These are phyloP conservation scores for Camellia granthamiana DNA, from an alignment of 148 eudicot species.

Conservation along the genomic window DNA sequence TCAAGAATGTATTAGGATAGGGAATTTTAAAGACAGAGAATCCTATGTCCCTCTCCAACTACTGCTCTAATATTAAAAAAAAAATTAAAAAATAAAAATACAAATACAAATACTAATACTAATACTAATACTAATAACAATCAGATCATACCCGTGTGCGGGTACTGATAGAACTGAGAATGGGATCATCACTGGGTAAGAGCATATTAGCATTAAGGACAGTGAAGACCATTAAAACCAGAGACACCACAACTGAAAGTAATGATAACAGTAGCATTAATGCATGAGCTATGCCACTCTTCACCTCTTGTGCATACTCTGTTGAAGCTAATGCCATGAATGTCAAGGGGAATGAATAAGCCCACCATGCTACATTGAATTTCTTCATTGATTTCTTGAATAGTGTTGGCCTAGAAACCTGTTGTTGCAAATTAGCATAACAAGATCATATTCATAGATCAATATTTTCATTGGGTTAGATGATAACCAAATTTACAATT, in stretches of 20 bases:
- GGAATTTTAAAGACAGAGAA: too few relatives aligned
- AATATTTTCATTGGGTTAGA: too few relatives aligned
- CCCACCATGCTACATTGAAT: constrained; percentile 74
- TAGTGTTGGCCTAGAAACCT: constrained; percentile 59
- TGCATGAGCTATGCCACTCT: constrained; percentile 23
- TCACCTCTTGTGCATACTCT: constrained; percentile 45
- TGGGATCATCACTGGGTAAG: not conserved
- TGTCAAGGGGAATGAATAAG: constrained; percentile 62
- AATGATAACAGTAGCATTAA: constrained; percentile 47
- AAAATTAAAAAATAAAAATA: too few relatives aligned
- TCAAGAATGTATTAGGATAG: too few relatives aligned
- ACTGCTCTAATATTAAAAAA: too few relatives aligned
- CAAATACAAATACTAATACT: too few relatives aligned
- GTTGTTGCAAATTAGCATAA: not conserved
- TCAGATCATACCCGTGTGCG: not conserved
- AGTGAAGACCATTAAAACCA: constrained; percentile 50
- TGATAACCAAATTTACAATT: not conserved
- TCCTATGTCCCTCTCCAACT: too few relatives aligned
- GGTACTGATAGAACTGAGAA: not conserved
- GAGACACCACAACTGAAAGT: constrained; percentile 52
- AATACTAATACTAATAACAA: too few relatives aligned
- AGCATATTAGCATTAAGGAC: constrained; percentile 40
- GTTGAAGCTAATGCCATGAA: constrained; percentile 31
- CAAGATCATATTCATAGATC: not conserved
- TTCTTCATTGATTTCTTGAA: constrained; percentile 43